Conservation (phyloP, 1,284 basidiomycete species). For the Boletellus deceptivus region DNA sequence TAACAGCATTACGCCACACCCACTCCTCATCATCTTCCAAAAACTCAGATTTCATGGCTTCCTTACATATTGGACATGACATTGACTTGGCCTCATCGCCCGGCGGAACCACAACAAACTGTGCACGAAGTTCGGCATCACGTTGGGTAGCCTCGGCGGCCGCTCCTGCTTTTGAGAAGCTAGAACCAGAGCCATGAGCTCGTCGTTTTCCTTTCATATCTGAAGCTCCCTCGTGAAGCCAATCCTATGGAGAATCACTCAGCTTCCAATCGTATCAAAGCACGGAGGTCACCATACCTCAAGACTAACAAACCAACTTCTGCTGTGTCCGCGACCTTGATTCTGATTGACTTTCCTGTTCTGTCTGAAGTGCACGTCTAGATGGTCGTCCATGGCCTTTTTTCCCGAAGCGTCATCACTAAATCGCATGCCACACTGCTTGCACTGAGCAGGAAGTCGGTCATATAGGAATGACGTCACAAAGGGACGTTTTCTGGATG, state of each 20-base stretch:
- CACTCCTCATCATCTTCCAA: conserved; percentile 97
- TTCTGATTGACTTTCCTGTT: conserved; percentile 88
- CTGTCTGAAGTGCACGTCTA: conserved; percentile 97
- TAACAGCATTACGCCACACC: conserved; percentile 94
- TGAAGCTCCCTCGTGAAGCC: conserved; percentile 66
- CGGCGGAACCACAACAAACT: conserved; percentile 84
- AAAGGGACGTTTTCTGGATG: conserved; percentile 57
- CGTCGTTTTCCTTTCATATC: conserved; percentile 67
- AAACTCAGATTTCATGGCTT: conserved; percentile 89
- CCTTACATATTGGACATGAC: conserved; percentile 97
- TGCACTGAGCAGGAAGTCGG: conserved; percentile 81
- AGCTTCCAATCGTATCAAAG: conserved; percentile 11
- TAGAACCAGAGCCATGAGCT: conserved; percentile 47
- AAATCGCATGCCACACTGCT: conserved; percentile 92
- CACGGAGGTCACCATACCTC: conserved; percentile 56
- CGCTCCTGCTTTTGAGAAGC: conserved; percentile 55
- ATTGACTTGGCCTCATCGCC: conserved; percentile 78
- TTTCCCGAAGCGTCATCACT: conserved; percentile 70
- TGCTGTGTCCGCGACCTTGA: conserved; percentile 82
- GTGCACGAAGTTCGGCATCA: conserved; percentile 72
- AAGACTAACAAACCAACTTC: conserved; percentile 86
- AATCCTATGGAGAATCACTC: conserved; percentile 57
- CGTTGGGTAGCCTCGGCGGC: conserved; percentile 69
- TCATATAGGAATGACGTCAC: conserved; percentile 71
- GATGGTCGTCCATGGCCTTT: conserved; percentile 81